These are phyloP conservation scores for Alternaria arborescens DNA, from an alignment of 2,329 filamentous ascomycete genomes.

Conservation along the genomic window DNA sequence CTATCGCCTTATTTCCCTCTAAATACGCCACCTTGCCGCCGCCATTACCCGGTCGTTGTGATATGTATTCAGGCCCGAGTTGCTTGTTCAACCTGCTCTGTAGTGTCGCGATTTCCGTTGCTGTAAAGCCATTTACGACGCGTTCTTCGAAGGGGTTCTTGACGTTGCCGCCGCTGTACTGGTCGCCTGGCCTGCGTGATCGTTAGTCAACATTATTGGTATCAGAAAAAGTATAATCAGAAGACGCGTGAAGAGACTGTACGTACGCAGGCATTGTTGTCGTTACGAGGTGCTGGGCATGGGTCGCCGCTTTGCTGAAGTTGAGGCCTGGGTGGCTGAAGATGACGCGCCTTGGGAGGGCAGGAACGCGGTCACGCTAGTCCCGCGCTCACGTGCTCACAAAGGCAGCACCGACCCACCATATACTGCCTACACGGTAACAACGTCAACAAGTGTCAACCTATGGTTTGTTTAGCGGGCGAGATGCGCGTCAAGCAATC, in stretches of 20 bases:
- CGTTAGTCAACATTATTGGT: constrained; percentile 24
- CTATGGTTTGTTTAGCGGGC: not conserved
- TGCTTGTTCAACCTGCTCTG: constrained; percentile 89
- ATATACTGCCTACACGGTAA: not conserved
- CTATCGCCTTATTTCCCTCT: constrained; percentile 95
- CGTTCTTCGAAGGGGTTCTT: constrained; percentile 85
- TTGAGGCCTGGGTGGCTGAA: constrained; percentile 37
- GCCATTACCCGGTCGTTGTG: constrained; percentile 80
- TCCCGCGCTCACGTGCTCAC: constrained; percentile 25
- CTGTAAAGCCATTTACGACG: constrained; percentile 81
- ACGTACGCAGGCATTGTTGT: constrained; percentile 50
- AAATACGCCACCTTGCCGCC: constrained; percentile 92
- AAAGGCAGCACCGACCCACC: constrained; percentile 7
- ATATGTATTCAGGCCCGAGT: constrained; percentile 95
- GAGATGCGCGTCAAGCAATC: not conserved
- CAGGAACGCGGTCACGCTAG: constrained; percentile 33
- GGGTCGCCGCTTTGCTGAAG: constrained; percentile 30
- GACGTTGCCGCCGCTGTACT: constrained; percentile 48
- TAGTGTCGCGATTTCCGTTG: constrained; percentile 87
- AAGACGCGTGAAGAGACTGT: not conserved
- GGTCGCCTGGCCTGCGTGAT: constrained; percentile 47
- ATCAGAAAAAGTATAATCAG: not conserved
- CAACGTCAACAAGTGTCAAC: constrained; percentile 17
- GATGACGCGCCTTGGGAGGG: constrained; percentile 41
- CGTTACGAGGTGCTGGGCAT: constrained; percentile 36